Conservation (phyloP, 495 filamentous ascomycete genomes). For the Penicillium paradoxum region DNA sequence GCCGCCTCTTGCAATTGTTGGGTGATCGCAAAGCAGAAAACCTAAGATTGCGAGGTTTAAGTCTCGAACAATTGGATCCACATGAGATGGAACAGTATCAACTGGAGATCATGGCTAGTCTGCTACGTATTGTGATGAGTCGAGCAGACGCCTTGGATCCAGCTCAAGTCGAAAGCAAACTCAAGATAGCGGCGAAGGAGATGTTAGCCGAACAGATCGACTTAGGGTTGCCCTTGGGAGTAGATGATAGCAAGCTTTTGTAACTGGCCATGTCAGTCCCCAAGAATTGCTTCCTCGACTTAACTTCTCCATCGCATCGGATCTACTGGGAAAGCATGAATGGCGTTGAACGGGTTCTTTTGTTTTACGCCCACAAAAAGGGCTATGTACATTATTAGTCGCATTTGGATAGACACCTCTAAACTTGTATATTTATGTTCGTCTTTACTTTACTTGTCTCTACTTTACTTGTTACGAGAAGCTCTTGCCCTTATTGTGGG, state of each 20-base stretch:
- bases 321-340: not conserved
- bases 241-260: conserved; percentile 30
- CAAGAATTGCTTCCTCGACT: not conserved
- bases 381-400: conserved; percentile 4
- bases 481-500: too few species aligned
- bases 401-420: not conserved
- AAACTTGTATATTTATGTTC: not conserved
- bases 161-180: conserved; percentile 32
- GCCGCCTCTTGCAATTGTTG: conserved; percentile 33
- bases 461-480: too few species aligned
- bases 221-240: conserved; percentile 27
- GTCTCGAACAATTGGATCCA: conserved; percentile 34
- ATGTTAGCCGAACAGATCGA: conserved; percentile 47
- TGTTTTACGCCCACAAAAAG: not conserved
- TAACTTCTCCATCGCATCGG: not conserved
- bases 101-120: conserved; percentile 45
- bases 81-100: conserved; percentile 43
- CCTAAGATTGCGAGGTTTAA: conserved; percentile 33
- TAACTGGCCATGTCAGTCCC: conserved; percentile 3
- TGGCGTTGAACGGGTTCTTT: not conserved
- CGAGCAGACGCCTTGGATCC: conserved; percentile 34
- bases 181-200: conserved; percentile 46
- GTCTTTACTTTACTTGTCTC: not conserved
- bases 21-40: conserved; percentile 33
- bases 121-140: conserved; percentile 48